These are phyloP conservation scores for Pseudozyma thailandica DNA, from an alignment of 1,284 basidiomycete genomes.

Conservation along the genomic window DNA sequence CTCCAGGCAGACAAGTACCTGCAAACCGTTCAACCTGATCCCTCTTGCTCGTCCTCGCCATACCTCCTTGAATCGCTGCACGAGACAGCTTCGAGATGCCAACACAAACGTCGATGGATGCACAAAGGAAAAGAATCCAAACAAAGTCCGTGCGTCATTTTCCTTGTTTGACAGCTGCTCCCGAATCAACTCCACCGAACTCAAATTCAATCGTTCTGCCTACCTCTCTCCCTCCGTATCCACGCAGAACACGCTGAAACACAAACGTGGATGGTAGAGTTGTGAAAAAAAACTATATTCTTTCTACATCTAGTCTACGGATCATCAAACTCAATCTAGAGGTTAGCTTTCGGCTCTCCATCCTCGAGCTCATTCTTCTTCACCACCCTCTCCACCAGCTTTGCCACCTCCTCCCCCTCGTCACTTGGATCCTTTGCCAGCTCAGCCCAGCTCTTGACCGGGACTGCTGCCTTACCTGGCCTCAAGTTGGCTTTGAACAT, in stretches of 20 bases:
- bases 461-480: slow-evolving; percentile 69
- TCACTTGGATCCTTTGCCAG: slow-evolving; percentile 38
- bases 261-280: slow-evolving; percentile 3
- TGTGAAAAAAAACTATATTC: neutral
- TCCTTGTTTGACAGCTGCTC: no score
- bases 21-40: no score
- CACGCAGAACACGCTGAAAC: neutral
- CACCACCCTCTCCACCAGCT: slow-evolving; percentile 13
- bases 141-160: no score
- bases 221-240: no score
- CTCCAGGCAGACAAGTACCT: neutral
- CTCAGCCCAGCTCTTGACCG: slow-evolving; percentile 63
- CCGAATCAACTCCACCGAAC: no score
- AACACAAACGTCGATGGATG: no score
- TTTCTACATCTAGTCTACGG: slow-evolving; percentile 1
- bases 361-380: slow-evolving; percentile 20
- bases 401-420: slow-evolving; percentile 35
- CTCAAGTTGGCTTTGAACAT: slow-evolving; percentile 77
- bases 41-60: no score
- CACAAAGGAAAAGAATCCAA: no score
- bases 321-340: neutral
- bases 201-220: no score
- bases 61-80: no score
- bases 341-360: slow-evolving; percentile 34
- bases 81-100: no score